Base-by-base conservation (phyloP, 768 basidiomycete genomes). In the Amanita pseudoporphyria region DNA sequence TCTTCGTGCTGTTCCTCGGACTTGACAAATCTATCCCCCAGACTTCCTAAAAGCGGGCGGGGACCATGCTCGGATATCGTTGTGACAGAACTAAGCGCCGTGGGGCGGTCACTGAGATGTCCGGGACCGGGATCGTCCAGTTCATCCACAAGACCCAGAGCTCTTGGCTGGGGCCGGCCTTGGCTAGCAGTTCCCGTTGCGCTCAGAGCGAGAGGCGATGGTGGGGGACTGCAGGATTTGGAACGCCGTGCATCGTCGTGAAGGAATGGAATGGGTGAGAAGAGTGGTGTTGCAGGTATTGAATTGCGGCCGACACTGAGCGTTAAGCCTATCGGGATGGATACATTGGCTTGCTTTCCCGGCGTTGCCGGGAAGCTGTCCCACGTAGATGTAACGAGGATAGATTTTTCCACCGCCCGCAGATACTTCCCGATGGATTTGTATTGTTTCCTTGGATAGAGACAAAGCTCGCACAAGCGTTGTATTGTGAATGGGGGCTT, bases 401-500 rank as follows among this genome's bases (percentile, higher is more conserved):
- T 69, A 10, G 84, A 72, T 60, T 84, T 86, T 59, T 91, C 87
- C 10, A 94, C 70, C 2, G 91, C 91, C 2, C 91, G 85, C 33
- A 92, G 76, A 62, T 91, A 94, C 66, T 94, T 95, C 38, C 90
- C 87, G 13, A 88, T 68, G 24, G 78, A 75, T 39, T 71, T 80
- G 73, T 94, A 93, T 56, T 89, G 77, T 40, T 74, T 70, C 54
- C 71, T 72, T 4, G 90, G 89, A 36, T 74, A 64, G 10, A 85
- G 56, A 55, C 82, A 81, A 21, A 95, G 79, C 60, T 94, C 91
- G 61, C 87, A 88, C 10, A 93, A 69, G 38, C 91, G 81, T 64
- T 95, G 92, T 48, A 94, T 85, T 7, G 91, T 93, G 63, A 94
- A 95, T 2, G 91, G 91, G 0, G 86, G 75, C 45, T 74, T 74